phyloP scores from a whole-genome alignment of 164 flowering plant genomes.

The Magnolia kwangsiensis region DNA sequence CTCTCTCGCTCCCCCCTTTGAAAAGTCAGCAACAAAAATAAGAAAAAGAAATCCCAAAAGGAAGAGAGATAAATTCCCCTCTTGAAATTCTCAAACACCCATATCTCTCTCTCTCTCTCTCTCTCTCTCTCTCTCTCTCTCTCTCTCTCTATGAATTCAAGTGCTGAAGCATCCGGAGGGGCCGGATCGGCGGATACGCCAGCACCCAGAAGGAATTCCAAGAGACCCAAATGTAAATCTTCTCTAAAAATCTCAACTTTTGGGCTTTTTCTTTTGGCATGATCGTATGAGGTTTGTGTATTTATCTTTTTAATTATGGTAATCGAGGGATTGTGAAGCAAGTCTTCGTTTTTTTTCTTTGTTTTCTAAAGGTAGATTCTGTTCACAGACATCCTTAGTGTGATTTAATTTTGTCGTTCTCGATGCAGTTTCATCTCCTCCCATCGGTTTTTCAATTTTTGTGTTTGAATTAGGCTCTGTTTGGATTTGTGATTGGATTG shows the following conservation, averaged over 20 bases:
- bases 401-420: not conserved
- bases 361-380: not conserved
- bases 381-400: not conserved
- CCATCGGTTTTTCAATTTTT: not conserved
- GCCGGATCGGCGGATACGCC: conserved; percentile 18
- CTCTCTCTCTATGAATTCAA: conserved; percentile 10
- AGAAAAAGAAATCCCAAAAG: not conserved
- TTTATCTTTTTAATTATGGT: not conserved
- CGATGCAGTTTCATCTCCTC: not conserved
- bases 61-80: not conserved
- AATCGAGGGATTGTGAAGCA: not conserved
- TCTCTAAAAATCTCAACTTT: not conserved
- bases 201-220: conserved; percentile 27
- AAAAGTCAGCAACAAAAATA: not conserved
- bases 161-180: conserved; percentile 4
- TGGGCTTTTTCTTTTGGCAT: not conserved
- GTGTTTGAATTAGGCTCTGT: not conserved
- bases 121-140: not conserved
- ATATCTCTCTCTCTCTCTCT: not conserved
- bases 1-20: not conserved
- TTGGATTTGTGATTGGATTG: not conserved
- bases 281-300: not conserved
- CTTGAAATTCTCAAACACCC: not conserved
- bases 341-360: not conserved
- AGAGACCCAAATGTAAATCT: conserved; percentile 26